These are phyloP conservation scores for Epichloe glyceriae DNA, from an alignment of 2,329 filamentous ascomycete species.

Conservation along the genomic window DNA sequence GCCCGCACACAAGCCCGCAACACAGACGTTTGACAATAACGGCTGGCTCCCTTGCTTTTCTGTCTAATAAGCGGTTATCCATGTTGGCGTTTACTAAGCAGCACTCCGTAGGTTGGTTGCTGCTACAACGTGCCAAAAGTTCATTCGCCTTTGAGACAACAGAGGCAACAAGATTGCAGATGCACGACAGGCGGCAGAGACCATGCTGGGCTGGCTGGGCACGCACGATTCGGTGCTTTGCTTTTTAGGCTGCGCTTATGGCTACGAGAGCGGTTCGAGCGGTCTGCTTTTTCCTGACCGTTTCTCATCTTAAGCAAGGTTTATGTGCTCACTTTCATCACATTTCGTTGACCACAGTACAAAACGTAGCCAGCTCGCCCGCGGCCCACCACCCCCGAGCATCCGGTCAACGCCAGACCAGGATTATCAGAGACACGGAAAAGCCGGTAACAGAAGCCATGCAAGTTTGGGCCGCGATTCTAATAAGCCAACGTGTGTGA, in stretches of 20 bases:
- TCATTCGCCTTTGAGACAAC: not conserved
- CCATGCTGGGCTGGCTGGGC: conserved; percentile 1
- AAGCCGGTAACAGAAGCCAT: not conserved
- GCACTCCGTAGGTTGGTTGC: no score
- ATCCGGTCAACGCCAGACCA: conserved; percentile 1
- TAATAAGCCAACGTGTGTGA: not conserved
- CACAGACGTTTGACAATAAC: not conserved
- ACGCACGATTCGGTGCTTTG: not conserved
- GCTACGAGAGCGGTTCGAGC: not conserved
- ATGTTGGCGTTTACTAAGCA: not conserved
- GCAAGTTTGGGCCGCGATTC: not conserved
- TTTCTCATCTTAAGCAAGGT: not conserved
- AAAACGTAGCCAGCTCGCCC: not conserved
- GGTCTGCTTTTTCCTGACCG: not conserved
- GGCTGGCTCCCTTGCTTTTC: not conserved
- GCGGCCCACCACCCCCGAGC: not conserved
- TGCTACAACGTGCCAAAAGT: not conserved
- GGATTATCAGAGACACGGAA: conserved; percentile 1
- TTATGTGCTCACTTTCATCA: not conserved
- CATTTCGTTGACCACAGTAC: not conserved
- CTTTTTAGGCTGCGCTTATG: not conserved
- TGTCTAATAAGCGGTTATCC: not conserved
- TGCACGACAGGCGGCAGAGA: not conserved
- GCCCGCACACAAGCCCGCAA: not conserved
- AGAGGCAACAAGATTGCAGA: not conserved